phyloP scores from a whole-genome alignment of 2,329 filamentous ascomycete genomes.

The Penicillium concentricum region DNA sequence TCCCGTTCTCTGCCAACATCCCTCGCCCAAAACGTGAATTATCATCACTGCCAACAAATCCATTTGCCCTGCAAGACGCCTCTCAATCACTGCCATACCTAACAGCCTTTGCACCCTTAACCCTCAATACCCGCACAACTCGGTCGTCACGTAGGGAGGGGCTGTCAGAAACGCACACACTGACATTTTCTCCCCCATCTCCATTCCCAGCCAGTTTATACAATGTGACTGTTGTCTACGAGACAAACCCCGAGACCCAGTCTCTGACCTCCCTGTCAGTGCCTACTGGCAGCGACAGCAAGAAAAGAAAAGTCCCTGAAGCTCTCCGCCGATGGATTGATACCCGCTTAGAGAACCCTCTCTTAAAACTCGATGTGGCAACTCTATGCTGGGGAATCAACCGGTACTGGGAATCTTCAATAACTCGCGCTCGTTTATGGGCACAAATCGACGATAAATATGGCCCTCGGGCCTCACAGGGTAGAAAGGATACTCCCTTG shows the following conservation, averaged over 20 bases:
- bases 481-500: conserved; percentile 1
- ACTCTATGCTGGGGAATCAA: conserved; percentile 45
- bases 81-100: conserved; percentile 66
- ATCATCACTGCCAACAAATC: conserved; percentile 60
- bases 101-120: conserved; percentile 68
- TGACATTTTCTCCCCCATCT: conserved; percentile 37
- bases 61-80: conserved; percentile 55
- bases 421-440: conserved; percentile 42
- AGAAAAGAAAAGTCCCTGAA: conserved; percentile 28
- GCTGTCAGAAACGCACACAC: conserved; percentile 35
- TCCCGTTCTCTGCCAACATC: conserved; percentile 40
- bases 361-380: conserved; percentile 39
- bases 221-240: conserved; percentile 35
- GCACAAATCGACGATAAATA: conserved; percentile 32
- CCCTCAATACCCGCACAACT: conserved; percentile 45
- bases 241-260: conserved; percentile 37
- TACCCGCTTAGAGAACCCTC: conserved; percentile 33
- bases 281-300: conserved; percentile 14
- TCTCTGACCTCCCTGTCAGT: conserved; percentile 34
- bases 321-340: conserved; percentile 37
- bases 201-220: conserved; percentile 38
- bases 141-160: conserved; percentile 19
- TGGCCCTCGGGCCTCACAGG: conserved; percentile 11
- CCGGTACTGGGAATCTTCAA: conserved; percentile 42
- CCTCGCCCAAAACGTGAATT: conserved; percentile 20